Evolutionary conservation across 352 stramenopile genomes (phyloP).

Genomic region (Phytopythium boreale): DNA sequence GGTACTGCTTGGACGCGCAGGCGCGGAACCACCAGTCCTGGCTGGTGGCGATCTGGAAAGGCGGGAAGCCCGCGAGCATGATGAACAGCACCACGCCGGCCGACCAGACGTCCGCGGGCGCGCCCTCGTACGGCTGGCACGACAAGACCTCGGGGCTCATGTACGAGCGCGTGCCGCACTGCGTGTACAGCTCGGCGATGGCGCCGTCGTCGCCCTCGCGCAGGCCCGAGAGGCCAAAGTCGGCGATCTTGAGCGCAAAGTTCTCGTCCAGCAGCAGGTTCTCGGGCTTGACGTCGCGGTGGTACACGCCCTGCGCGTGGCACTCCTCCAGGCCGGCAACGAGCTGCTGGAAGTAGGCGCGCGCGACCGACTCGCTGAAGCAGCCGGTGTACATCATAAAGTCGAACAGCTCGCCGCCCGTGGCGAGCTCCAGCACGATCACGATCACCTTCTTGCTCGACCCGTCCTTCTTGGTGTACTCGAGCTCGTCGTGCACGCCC

Average conservation of each 20-base stretch:
- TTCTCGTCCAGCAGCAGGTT: slow-evolving; percentile 89
- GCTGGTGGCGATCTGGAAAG: slow-evolving; percentile 86
- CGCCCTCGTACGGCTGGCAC: slow-evolving; percentile 80
- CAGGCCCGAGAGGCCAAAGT: slow-evolving; percentile 95
- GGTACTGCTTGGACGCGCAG: slow-evolving; percentile 65
- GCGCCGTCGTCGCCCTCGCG: slow-evolving; percentile 55
- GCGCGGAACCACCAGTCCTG: slow-evolving; percentile 91
- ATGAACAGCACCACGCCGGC: slow-evolving; percentile 93
- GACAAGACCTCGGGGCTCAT: slow-evolving; percentile 92
- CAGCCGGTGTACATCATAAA: slow-evolving; percentile 93
- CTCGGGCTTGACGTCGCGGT: slow-evolving; percentile 93
- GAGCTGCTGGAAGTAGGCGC: slow-evolving; percentile 89
- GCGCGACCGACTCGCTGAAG: slow-evolving; percentile 84
- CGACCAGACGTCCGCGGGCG: slow-evolving; percentile 89
- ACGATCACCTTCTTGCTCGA: slow-evolving; percentile 76
- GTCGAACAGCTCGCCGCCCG: slow-evolving; percentile 87
- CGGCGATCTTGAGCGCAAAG: slow-evolving; percentile 90
- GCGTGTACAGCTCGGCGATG: slow-evolving; percentile 72
- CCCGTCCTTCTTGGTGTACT: slow-evolving; percentile 75
- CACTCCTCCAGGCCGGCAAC: slow-evolving; percentile 75
- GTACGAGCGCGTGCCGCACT: slow-evolving; percentile 91
- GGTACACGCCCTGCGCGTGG: slow-evolving; percentile 83
- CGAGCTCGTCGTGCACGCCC: slow-evolving; percentile 66
- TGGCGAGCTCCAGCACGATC: slow-evolving; percentile 88
- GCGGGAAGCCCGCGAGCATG: slow-evolving; percentile 90